Base-by-base conservation (phyloP, 805 yeast genomes). In the Ogataea henricii region DNA sequence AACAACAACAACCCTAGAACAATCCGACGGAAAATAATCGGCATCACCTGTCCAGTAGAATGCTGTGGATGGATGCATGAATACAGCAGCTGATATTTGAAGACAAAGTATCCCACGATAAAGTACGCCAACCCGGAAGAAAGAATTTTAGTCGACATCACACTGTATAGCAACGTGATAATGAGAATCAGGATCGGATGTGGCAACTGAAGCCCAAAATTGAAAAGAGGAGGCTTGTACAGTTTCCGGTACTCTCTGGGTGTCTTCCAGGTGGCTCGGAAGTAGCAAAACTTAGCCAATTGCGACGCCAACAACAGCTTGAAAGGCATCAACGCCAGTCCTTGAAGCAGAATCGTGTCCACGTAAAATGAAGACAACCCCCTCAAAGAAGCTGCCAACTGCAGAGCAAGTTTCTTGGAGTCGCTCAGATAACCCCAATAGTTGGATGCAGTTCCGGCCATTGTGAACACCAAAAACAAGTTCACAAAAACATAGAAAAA, bases 31-130 rank as follows among this genome's bases (percentile, higher is more conserved):
- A 87, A 86, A 2, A 92, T 83, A 41, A 90, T 72, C 0, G 97
- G 96, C 98, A 97, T 92, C 1, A 92, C 95, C 62, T 87, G 87
- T 1, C 98, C 99, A 0, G 97, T 94, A 0, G 97, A 90, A 68
- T 94, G 98, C 32, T 95, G 97, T 8, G 96, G 91, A 65, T 94
- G 98, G 26, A 89, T 90, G 71, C 94, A 85, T 0, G 96, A 86
- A 64, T 89, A 92, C 54, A 94, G 72, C 50, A 92, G 72, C 66
- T 90, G 97, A 65, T 91, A 92, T 68, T 92, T 92, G 76, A 83
- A 89, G 7, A 91, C 96, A 63, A 83, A 85, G 65, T 82, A 92
- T 0, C 98, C 97, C 47, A 89, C 69, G 13, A 87, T 66, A 63
- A 92, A 92, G 66, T 94, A 92, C 1, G 85, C 72, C 47, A 90